Base-by-base conservation (phyloP, 441 rosid species). In the Bruguiera hainesii region DNA sequence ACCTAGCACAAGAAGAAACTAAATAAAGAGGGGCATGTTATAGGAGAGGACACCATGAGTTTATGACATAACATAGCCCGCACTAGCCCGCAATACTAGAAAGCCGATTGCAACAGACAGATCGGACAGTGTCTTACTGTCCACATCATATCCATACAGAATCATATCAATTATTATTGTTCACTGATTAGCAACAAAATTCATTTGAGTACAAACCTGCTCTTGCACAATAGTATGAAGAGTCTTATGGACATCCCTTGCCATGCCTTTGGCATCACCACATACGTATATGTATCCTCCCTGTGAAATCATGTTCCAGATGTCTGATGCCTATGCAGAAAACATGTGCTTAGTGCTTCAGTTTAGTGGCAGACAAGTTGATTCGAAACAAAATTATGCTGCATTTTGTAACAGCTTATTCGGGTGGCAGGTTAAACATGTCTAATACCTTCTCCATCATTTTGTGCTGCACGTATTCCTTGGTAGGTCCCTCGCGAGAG, bases 401-500 rank as follows among this genome's bases (percentile, higher is more conserved):
- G 2, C 25, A 23, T 25, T 1, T 26, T 21, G 33, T 23, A 5
- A 64, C 53, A 13, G 16, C 19, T 15, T 1, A 42, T 51, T 3
- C 3, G 35, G 28, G 26, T 69, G 65, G 73, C 26, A 51, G 66
- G 58, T 56, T 59, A 77, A 65, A 53, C 7, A 72, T 39, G 23
- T 69, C 15, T n/a, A 66, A 50, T 78, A 95, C 99, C 98, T 86
- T 92, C 80, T 89, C 86, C 81, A 84, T 74, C 97, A 95, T 85
- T 80, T 95, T 89, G 74, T 95, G 97, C 66, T 95, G 99, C 75
- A 90, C 99, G 48, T 95, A 95, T 63, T 92, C 87, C 81, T 95
- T 95, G 72, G 85, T 82, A 46, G 98, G 92, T 80, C 99, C 99
- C 80, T 92, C 97, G n/a, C 99, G 93, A 8, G 98, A 95, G 82